Conservation (phyloP, 805 yeast genomes). For the Danielia oregonensis region DNA sequence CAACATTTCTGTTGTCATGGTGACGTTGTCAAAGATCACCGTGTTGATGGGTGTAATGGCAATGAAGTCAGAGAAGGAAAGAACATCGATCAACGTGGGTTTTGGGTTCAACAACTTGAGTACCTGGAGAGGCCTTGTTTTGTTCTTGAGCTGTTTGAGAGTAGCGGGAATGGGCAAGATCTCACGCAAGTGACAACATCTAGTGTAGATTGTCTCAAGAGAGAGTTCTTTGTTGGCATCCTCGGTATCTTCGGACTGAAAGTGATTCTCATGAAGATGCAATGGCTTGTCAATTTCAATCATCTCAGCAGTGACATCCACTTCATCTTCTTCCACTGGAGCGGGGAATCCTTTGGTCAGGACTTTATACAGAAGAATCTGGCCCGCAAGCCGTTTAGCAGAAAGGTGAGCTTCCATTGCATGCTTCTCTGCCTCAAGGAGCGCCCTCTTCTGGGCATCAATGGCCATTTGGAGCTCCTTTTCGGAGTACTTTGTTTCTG, state of each 20-base stretch:
- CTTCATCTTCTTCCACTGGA: conserved; percentile 15
- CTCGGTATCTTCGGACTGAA: conserved; percentile 25
- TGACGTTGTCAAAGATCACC: conserved; percentile 54
- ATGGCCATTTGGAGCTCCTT: conserved; percentile 52
- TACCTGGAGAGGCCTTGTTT: conserved; percentile 49
- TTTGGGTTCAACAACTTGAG: conserved; percentile 54
- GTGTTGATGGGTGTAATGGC: conserved; percentile 55
- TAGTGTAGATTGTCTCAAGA: conserved; percentile 46
- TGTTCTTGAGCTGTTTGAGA: conserved; percentile 50
- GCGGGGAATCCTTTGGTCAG: conserved; percentile 4
- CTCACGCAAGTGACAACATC: conserved; percentile 48
- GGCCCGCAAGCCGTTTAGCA: conserved; percentile 66
- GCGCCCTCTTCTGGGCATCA: conserved; percentile 53
- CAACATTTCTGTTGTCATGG: conserved; percentile 52
- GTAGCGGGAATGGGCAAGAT: conserved; percentile 50
- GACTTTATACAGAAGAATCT: conserved; percentile 48
- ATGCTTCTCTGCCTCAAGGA: conserved; percentile 63
- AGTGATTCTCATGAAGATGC: conserved; percentile 54
- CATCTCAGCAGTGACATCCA: conserved; percentile 8
- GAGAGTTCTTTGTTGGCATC: conserved; percentile 24
- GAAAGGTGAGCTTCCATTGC: conserved; percentile 73
- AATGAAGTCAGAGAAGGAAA: conserved; percentile 55
- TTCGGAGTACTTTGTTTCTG: conserved; percentile 32
- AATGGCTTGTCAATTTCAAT: conserved; percentile 70
- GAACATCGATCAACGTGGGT: conserved; percentile 54